These are phyloP conservation scores for Lyophyllum decastes DNA, from an alignment of 768 basidiomycete genomes.

Conservation along the genomic window DNA sequence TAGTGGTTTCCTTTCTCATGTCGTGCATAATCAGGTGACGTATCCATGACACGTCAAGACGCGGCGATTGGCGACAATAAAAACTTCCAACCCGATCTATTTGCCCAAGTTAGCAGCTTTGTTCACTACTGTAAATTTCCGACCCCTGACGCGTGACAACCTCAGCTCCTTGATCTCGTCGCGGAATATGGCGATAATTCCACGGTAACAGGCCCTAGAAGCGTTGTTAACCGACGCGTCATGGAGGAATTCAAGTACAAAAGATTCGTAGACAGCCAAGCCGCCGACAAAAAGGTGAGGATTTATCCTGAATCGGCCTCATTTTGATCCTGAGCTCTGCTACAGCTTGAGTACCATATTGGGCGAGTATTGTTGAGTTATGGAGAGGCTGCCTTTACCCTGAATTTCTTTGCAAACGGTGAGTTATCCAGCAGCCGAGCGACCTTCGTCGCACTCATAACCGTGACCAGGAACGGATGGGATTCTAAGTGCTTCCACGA, in stretches of 20 bases:
- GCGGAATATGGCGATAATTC: slow-evolving; percentile 15
- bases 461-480: slow-evolving; percentile 10
- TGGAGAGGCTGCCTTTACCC: slow-evolving; percentile 14
- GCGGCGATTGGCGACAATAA: slow-evolving; percentile 14
- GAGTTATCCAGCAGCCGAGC: background rate
- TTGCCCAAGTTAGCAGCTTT: background rate
- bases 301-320: background rate
- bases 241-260: slow-evolving; percentile 16
- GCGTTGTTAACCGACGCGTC: slow-evolving; percentile 8
- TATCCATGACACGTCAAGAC: slow-evolving; percentile 18
- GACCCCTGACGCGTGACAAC: no score
- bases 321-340: background rate
- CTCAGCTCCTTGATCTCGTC: slow-evolving; percentile 9
- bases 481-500: slow-evolving; percentile 6
- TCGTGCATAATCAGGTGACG: slow-evolving; percentile 8
- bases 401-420: slow-evolving; percentile 20
- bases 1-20: background rate
- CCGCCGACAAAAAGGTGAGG: slow-evolving; percentile 6
- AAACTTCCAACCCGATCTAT: slow-evolving; percentile 10
- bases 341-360: slow-evolving; percentile 16
- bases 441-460: background rate
- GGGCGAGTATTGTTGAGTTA: slow-evolving; percentile 16
- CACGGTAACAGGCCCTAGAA: slow-evolving; percentile 13
- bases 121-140: background rate
- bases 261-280: slow-evolving; percentile 12